A percentile compares a stretch with the other conserved stretches of the same genome.
phyloP scores from a whole-genome alignment of 2,329 filamentous ascomycete species.

The Sarocladiaceae sp. region DNA sequence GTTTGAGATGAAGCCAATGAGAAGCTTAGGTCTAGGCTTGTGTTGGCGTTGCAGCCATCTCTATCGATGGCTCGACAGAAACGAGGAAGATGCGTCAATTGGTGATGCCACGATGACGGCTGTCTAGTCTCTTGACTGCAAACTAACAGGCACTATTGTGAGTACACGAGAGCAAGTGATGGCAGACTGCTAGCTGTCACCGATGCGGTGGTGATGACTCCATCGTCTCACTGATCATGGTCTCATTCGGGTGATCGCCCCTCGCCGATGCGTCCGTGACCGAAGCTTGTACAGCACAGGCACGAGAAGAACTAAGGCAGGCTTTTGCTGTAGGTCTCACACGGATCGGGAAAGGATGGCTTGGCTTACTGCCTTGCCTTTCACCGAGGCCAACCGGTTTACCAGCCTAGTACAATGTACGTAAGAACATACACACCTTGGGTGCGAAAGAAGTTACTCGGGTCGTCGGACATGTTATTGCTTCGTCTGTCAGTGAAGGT shows the following conservation, averaged over 20 bases:
- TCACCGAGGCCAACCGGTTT: too few species aligned
- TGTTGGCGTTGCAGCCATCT: background rate
- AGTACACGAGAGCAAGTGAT: background rate
- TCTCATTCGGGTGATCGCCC: conserved; percentile 1
- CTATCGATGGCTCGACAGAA: background rate
- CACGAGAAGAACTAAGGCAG: background rate
- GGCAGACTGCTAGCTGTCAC: background rate
- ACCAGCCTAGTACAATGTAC: too few species aligned
- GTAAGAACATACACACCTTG: too few species aligned
- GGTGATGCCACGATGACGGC: conserved; percentile 2
- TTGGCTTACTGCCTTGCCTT: background rate
- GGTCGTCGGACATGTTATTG: background rate
- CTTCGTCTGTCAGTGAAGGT: background rate
- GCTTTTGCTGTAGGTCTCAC: conserved; percentile 1
- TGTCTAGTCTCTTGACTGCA: background rate
- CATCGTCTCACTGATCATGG: too few species aligned
- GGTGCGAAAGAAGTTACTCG: too few species aligned
- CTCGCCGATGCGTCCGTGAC: background rate
- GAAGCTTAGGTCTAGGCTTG: background rate
- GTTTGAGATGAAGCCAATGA: conserved; percentile 1
- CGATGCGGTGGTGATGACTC: background rate
- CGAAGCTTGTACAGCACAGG: background rate
- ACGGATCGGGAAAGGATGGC: background rate
- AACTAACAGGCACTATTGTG: background rate
- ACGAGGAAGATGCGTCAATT: background rate